These are phyloP conservation scores for Alternaria angustiovoidea DNA, from an alignment of 2,329 filamentous ascomycete species.

Conservation along the genomic window DNA sequence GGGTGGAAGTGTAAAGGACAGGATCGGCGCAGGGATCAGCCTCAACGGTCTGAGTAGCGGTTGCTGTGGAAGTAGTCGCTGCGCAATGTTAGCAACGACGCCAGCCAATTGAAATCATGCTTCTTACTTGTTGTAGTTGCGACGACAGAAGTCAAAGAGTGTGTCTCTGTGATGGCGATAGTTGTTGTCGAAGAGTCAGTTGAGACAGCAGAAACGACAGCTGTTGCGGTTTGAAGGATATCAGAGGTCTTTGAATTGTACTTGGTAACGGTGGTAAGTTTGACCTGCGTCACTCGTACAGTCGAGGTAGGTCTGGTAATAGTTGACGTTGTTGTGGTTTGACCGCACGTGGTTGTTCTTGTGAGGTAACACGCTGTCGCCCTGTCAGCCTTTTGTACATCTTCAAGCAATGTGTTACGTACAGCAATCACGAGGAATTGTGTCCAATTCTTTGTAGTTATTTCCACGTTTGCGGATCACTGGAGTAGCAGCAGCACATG, in stretches of 20 bases:
- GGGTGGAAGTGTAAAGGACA: background rate
- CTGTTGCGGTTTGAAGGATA: background rate
- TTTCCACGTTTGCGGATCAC: background rate
- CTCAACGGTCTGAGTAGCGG: background rate
- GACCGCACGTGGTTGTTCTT: background rate
- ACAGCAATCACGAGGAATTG: background rate
- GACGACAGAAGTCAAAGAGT: background rate
- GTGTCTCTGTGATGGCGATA: background rate
- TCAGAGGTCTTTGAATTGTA: background rate
- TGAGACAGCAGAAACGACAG: background rate
- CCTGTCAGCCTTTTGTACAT: background rate
- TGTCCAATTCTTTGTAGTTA: background rate
- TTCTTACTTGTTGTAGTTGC: background rate
- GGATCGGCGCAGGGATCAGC: background rate
- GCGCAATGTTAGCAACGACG: background rate
- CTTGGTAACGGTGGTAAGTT: background rate
- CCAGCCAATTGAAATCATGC: fast-evolving
- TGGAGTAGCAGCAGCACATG: background rate
- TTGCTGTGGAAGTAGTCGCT: background rate
- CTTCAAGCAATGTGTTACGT: background rate
- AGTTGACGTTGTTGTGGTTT: background rate
- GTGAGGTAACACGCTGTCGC: background rate
- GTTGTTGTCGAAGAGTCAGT: background rate
- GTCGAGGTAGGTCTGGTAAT: background rate
- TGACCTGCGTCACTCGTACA: background rate